Percentiles rank a stretch among this genome's conserved stretches.
Evolutionary conservation across 257 asterid species (phyloP).

Genomic region (Jacaranda copaia): DNA sequence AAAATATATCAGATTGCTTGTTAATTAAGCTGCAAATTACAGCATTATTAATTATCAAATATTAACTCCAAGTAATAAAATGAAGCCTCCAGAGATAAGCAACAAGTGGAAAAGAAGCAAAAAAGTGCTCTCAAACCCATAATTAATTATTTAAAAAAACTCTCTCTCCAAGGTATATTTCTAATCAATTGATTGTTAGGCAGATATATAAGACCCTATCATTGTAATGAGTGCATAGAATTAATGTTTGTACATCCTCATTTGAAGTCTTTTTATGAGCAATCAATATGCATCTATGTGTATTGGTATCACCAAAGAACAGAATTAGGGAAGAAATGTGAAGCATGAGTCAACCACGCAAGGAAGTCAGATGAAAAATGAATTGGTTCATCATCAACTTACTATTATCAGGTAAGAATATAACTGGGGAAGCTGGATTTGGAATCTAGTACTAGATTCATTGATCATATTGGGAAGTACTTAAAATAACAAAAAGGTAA

Average conservation of each 20-base stretch:
- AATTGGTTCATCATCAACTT: background rate
- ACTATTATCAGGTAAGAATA: too few relatives aligned
- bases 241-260: background rate
- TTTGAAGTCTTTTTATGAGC: background rate
- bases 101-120: background rate
- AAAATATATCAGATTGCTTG: conserved; percentile 23
- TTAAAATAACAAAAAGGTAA: too few relatives aligned
- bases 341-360: background rate
- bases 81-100: conserved; percentile 3
- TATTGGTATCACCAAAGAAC: background rate
- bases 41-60: background rate
- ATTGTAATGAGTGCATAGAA: background rate
- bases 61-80: background rate
- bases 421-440: too few relatives aligned
- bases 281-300: background rate
- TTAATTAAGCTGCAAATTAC: background rate
- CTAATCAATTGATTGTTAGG: background rate
- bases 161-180: background rate
- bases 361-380: background rate
- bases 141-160: background rate
- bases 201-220: background rate
- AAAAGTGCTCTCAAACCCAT: background rate
- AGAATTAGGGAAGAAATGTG: background rate
- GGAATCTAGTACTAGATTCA: too few relatives aligned
- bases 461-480: too few relatives aligned